A percentile compares a stretch with the other conserved stretches of the same genome.
phyloP scores from a whole-genome alignment of 176 grass and related monocot genomes.

The barley (Hordeum vulgare) region MorexV3_pseudomolecules_assembly NC_058518.1:82284373-82284872 shows the following conservation, averaged over 20 bases:
- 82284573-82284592: slow-evolving; percentile 18
- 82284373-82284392: background rate
- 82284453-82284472: slow-evolving; percentile 17
- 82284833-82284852: slow-evolving; percentile 27
- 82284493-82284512: too few relatives aligned
- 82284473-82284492: too few relatives aligned
- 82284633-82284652: slow-evolving; percentile 12
- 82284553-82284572: too few relatives aligned
- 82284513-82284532: too few relatives aligned
- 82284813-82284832: slow-evolving; percentile 14
- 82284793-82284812: slow-evolving; percentile 8
- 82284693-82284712: background rate
- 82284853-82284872: background rate
- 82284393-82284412: slow-evolving; percentile 20
- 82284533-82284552: too few relatives aligned
- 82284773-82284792: background rate
- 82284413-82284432: slow-evolving; percentile 35
- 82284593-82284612: slow-evolving; percentile 21
- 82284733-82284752: too few relatives aligned
- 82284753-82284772: background rate
- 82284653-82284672: slow-evolving; percentile 1
- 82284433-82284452: slow-evolving; percentile 28
- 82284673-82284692: background rate
- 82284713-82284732: too few relatives aligned
- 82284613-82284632: slow-evolving; percentile 11